Evolutionary conservation across 441 rosid species (phyloP).

Genomic region (Arabidopsis lyrata): DNA sequence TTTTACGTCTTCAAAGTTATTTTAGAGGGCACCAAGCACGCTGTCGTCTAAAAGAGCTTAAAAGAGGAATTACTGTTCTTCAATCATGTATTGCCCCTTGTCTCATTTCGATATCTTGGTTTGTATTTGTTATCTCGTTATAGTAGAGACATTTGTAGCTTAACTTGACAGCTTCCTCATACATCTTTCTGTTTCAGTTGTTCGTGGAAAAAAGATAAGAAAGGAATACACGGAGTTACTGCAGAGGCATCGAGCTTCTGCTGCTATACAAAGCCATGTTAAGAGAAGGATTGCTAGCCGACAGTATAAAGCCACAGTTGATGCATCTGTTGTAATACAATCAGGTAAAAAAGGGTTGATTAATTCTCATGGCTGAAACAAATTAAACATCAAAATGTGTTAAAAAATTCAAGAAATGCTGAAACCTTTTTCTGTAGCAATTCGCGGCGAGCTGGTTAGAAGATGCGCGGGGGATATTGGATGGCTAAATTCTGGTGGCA

Average conservation of each 20-base stretch:
- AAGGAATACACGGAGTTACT: constrained; percentile 67
- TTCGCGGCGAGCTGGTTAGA: constrained; percentile 97
- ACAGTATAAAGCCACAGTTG: constrained; percentile 55
- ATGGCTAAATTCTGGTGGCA: constrained; percentile 57
- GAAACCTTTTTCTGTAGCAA: constrained; percentile 52
- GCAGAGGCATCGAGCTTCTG: constrained; percentile 85
- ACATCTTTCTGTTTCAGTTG: constrained; percentile 57
- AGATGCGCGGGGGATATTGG: constrained; percentile 87
- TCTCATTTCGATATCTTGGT: constrained; percentile 15
- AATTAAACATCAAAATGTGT: background rate
- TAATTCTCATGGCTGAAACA: background rate
- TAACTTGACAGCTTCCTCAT: constrained; percentile 34
- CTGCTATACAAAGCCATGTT: constrained; percentile 72
- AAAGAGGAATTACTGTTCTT: constrained; percentile 64
- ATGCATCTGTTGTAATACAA: constrained; percentile 74
- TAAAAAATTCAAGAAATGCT: background rate
- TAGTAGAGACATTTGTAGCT: background rate
- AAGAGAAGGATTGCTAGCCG: constrained; percentile 58
- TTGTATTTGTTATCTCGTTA: constrained; percentile 19
- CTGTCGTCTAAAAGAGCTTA: constrained; percentile 60
- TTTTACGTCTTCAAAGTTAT: constrained; percentile 92
- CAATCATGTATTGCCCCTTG: constrained; percentile 76
- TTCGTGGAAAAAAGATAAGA: constrained; percentile 77
- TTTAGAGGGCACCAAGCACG: constrained; percentile 97
- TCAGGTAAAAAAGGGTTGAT: constrained; percentile 61